Evolutionary conservation across 352 stramenopile genomes (phyloP).

Genomic region (Paralagenidium karlingii): DNA sequence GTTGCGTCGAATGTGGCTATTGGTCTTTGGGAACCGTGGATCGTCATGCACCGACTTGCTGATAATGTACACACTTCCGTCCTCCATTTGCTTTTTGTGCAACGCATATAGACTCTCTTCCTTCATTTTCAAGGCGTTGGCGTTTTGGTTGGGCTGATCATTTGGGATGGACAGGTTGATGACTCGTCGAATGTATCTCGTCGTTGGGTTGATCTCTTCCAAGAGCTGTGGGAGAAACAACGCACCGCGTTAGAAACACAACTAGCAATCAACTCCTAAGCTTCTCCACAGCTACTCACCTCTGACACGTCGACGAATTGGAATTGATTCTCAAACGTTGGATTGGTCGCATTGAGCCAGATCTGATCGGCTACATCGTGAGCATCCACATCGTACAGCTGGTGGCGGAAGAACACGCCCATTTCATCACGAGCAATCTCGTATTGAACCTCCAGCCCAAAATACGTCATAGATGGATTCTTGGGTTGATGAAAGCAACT

Average conservation of each 20-base stretch:
- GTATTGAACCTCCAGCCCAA: constrained; percentile 80
- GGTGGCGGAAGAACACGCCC: constrained; percentile 78
- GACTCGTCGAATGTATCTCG: constrained; percentile 72
- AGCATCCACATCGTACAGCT: constrained; percentile 69
- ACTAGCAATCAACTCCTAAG: not conserved
- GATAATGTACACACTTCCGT: constrained; percentile 59
- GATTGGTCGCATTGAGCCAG: constrained; percentile 64
- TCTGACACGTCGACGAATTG: constrained; percentile 66
- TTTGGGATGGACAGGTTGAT: constrained; percentile 72
- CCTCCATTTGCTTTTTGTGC: constrained; percentile 67
- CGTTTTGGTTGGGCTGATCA: constrained; percentile 23
- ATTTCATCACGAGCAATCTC: constrained; percentile 81
- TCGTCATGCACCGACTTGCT: constrained; percentile 52
- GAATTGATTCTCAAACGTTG: constrained; percentile 70
- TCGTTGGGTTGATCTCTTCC: constrained; percentile 59
- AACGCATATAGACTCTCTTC: constrained; percentile 64
- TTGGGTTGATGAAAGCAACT: constrained; percentile 65
- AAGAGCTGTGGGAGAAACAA: constrained; percentile 16
- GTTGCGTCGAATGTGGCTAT: constrained; percentile 63
- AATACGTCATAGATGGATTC: constrained; percentile 84
- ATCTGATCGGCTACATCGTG: constrained; percentile 56
- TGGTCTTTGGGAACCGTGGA: constrained; percentile 45
- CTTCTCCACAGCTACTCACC: too few relatives aligned
- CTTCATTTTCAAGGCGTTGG: constrained; percentile 63
- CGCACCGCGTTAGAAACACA: not conserved